phyloP scores from a whole-genome alignment of 2,329 filamentous ascomycete species.

The Talaromyces sp. region DNA sequence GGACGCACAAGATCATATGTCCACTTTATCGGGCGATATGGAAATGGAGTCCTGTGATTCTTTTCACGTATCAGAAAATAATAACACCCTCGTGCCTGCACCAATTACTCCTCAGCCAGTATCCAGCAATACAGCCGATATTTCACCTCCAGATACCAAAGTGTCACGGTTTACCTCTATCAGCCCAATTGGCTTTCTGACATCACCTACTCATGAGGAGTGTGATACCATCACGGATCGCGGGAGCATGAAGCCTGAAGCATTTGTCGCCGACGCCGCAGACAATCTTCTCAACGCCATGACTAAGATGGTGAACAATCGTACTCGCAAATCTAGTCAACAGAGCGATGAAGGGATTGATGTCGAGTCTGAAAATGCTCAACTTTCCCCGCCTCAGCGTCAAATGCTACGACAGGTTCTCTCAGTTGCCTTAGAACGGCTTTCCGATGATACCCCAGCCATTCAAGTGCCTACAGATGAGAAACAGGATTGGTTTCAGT shows the following conservation, averaged over 20 bases:
- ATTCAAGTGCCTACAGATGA: slow-evolving; percentile 11
- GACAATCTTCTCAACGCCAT: slow-evolving; percentile 37
- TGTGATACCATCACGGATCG: not conserved
- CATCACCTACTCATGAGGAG: not conserved
- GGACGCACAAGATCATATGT: slow-evolving; percentile 22
- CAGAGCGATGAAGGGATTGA: slow-evolving; percentile 26
- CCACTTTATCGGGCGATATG: slow-evolving; percentile 8
- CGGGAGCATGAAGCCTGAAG: slow-evolving; percentile 20
- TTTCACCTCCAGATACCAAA: not conserved
- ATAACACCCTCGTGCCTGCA: not conserved
- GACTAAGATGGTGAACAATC: slow-evolving; percentile 35
- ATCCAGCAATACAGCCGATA: not conserved
- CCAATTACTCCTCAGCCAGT: not conserved
- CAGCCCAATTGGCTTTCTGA: not conserved
- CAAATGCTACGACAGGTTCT: slow-evolving; percentile 38
- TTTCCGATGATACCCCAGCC: slow-evolving; percentile 21
- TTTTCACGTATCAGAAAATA: not conserved
- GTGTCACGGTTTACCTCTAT: not conserved
- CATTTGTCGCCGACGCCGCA: slow-evolving; percentile 32
- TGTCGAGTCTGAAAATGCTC: slow-evolving; percentile 19
- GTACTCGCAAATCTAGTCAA: slow-evolving; percentile 25
- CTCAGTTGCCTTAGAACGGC: slow-evolving; percentile 30
- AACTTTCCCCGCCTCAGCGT: slow-evolving; percentile 31
- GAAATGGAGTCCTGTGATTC: slow-evolving; percentile 8
- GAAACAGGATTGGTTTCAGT: slow-evolving; percentile 34